Evolutionary conservation across 768 basidiomycete species (phyloP), one percentile per base, ranked within the genome.

Genomic region (Daedaleopsis sinensis): DNA sequence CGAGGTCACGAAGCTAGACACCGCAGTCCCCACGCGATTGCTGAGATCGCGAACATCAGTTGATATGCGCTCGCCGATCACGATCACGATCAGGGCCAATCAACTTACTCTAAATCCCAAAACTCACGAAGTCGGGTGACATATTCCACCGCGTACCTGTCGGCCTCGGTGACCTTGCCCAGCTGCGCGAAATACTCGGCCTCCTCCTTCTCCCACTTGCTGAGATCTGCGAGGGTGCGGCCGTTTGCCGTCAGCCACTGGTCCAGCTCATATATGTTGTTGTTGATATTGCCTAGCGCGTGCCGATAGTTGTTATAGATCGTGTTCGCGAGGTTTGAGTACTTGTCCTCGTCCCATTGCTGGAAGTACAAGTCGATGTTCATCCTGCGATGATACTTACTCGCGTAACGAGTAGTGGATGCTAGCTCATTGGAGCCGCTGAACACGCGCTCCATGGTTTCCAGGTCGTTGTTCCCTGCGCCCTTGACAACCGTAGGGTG

Each of bases 381-480:
- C 44, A 72, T 71, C 16, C 65, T 68, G 0, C 68, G 67, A 59
- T 74, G 74, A 44, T 72, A 75, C 1, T 35, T 15, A 0, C 67
- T 57, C 1, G 71, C 61, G 19, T 72, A 63, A 0, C 68, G 57
- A 1, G 67, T 72, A 5, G 58, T 51, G 5, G 60, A 8, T 0
- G 71, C 73, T 13, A 70, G 57, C 2, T 32, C 47, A 57, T 74
- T 75, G 4, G 69, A 73, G 2, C 64, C 57, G 1, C 65, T 58
- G 55, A 73, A 75, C 16, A 67, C 46, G 3, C 70, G 70, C 35
- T 75, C 71, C 38, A 68, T 70, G 1, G 64, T 66, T 51, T 75
- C 70, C 21, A 70, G 68, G 47, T 73, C 69, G 21, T 67, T 67
- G 18, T 67, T 65, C 5, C 74, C 71, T 2, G 61, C 62, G 7